Conservation (phyloP, 2,329 filamentous ascomycete species). For the Sporothrix globosa region DNA sequence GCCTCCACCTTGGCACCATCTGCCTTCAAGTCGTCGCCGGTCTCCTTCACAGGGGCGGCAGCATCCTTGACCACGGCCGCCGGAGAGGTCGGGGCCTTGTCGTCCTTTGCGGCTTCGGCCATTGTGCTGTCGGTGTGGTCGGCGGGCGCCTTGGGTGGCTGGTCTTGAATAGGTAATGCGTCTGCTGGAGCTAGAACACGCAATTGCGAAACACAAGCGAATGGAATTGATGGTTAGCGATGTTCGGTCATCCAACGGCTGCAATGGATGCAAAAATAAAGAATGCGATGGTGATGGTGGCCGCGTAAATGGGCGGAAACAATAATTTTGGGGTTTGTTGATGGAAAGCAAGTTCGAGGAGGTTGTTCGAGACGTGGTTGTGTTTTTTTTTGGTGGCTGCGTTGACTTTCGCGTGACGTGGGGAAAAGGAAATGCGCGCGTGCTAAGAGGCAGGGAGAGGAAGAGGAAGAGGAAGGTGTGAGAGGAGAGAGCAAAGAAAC, state of each 20-base stretch:
- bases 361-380: constrained; percentile 16
- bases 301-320: neutral
- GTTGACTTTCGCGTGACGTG: constrained; percentile 36
- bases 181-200: constrained; percentile 3
- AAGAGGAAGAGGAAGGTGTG: neutral
- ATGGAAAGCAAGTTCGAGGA: constrained; percentile 2
- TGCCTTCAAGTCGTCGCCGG: constrained; percentile 42
- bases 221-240: constrained; percentile 17
- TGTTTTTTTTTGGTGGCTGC: constrained; percentile 29
- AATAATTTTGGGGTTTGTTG: neutral
- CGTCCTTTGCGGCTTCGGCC: constrained; percentile 33
- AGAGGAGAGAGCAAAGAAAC: neutral
- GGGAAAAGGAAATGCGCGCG: constrained; percentile 35
- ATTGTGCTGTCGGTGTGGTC: constrained; percentile 30
- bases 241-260: neutral
- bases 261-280: neutral
- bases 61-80: constrained; percentile 47
- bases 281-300: neutral
- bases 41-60: constrained; percentile 8
- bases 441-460: constrained; percentile 27
- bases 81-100: constrained; percentile 35
- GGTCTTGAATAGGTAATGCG: neutral
- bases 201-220: constrained; percentile 3
- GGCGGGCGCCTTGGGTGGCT: constrained; percentile 14
- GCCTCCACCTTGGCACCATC: constrained; percentile 40